These are phyloP conservation scores for Aspergillus steynii DNA, from an alignment of 495 filamentous ascomycete species.

Conservation along the genomic window DNA sequence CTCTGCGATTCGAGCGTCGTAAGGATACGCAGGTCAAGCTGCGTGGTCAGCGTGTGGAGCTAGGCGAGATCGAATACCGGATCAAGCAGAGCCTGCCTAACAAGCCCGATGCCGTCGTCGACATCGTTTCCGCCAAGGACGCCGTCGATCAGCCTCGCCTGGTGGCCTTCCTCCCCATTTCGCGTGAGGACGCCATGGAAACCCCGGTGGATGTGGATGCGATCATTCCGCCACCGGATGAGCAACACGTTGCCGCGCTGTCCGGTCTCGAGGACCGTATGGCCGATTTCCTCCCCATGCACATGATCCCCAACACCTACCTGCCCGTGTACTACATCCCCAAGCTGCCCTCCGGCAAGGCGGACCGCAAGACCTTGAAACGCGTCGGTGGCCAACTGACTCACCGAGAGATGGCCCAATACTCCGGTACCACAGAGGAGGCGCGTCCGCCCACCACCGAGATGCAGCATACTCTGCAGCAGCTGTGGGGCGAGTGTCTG, in stretches of 20 bases:
- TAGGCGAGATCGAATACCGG: constrained; percentile 37
- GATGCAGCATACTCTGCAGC: constrained; percentile 15
- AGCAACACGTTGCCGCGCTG: constrained; percentile 4
- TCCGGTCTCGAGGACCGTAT: constrained; percentile 9
- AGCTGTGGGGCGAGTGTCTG: constrained; percentile 23
- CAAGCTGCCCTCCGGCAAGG: constrained; percentile 13
- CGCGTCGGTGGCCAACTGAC: constrained; percentile 11
- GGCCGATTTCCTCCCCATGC: constrained; percentile 11
- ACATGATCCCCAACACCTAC: constrained; percentile 14
- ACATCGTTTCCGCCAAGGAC: constrained; percentile 14
- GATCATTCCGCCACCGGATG: constrained; percentile 3
- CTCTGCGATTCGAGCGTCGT: constrained; percentile 69
- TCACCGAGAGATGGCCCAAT: constrained; percentile 15
- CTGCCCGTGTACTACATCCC: constrained; percentile 10
- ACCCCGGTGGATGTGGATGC: background rate
- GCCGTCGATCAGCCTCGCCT: constrained; percentile 16
- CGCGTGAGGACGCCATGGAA: background rate
- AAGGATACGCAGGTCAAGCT: constrained; percentile 61
- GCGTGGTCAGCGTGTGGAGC: constrained; percentile 40
- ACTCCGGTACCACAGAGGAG: constrained; percentile 11
- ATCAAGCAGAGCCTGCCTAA: constrained; percentile 16
- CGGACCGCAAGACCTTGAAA: constrained; percentile 13
- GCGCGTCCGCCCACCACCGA: constrained; percentile 11
- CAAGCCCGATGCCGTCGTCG: constrained; percentile 15
- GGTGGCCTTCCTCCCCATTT: constrained; percentile 14